Evolutionary conservation across 208 protist genomes (phyloP).

Genomic region (Sergeia podlipaevii): DNA sequence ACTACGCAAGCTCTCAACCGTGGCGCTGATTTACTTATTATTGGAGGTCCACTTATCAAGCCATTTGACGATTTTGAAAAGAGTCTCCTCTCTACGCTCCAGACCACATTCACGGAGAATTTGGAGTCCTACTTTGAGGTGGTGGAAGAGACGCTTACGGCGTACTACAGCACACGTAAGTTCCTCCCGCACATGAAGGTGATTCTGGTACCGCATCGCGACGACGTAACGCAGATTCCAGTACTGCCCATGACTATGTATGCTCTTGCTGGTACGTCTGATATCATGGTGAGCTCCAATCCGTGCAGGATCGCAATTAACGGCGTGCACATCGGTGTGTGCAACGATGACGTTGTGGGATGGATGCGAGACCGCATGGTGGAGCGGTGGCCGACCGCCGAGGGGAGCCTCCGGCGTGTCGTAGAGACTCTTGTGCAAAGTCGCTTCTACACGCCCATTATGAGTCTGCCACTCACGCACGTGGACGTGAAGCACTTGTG

Average conservation of each 20-base stretch:
- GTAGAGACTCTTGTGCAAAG: conserved; percentile 65
- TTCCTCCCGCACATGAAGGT: conserved; percentile 51
- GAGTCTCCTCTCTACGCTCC: conserved; percentile 29
- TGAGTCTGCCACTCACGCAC: conserved; percentile 36
- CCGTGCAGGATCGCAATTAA: conserved; percentile 73
- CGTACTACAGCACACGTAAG: conserved; percentile 45
- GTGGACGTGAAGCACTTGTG: conserved; percentile 64
- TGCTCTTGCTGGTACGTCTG: conserved; percentile 47
- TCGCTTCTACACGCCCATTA: conserved; percentile 71
- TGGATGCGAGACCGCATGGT: conserved; percentile 71
- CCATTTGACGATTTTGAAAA: conserved; percentile 65
- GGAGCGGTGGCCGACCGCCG: conserved; percentile 63
- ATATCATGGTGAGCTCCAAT: conserved; percentile 75
- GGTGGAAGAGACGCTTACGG: conserved; percentile 57
- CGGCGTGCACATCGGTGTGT: conserved; percentile 83
- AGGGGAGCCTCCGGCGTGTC: conserved; percentile 78
- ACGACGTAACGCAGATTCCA: conserved; percentile 78
- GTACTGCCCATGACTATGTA: conserved; percentile 81
- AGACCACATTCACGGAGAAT: conserved; percentile 61
- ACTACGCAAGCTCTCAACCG: conserved; percentile 56
- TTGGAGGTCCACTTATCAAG: conserved; percentile 75
- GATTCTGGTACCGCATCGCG: conserved; percentile 62
- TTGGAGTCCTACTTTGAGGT: conserved; percentile 55
- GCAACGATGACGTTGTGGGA: conserved; percentile 73
- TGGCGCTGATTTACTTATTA: conserved; percentile 73